These are phyloP conservation scores for Mortierella sp. DNA, from an alignment of 371 early-diverging fungal genomes.

Conservation along the genomic window DNA sequence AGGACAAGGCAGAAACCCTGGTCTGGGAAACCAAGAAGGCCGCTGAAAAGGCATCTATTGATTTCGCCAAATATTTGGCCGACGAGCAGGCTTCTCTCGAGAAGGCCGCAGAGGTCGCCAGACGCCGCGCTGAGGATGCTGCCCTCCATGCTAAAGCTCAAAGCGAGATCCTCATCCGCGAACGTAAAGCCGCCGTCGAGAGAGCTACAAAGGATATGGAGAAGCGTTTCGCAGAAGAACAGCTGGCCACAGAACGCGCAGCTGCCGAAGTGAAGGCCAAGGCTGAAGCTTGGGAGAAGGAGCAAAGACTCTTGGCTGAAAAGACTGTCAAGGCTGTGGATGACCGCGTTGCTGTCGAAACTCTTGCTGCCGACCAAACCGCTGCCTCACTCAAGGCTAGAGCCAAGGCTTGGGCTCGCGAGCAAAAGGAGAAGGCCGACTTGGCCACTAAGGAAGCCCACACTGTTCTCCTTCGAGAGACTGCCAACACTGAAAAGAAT, in stretches of 20 bases:
- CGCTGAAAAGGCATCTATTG: conserved; percentile 28
- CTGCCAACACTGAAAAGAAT: conserved; percentile 29
- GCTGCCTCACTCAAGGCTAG: conserved; percentile 29
- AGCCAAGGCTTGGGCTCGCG: conserved; percentile 40
- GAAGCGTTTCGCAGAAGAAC: conserved; percentile 30
- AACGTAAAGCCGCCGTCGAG: conserved; percentile 43
- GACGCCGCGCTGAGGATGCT: conserved; percentile 39
- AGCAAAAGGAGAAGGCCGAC: conserved; percentile 33
- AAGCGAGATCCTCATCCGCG: conserved; percentile 31
- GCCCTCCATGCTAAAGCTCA: conserved; percentile 37
- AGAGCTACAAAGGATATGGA: conserved; percentile 43
- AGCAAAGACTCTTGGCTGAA: conserved; percentile 34
- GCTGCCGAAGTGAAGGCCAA: conserved; percentile 35
- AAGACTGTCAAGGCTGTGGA: conserved; percentile 29
- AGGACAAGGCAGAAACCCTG: conserved; percentile 37
- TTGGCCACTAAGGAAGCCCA: conserved; percentile 23
- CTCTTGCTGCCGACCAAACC: conserved; percentile 18
- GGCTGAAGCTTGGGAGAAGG: conserved; percentile 35
- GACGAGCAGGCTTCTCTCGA: conserved; percentile 28
- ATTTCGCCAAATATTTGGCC: conserved; percentile 38
- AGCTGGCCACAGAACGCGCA: conserved; percentile 27
- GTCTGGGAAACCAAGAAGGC: conserved; percentile 50
- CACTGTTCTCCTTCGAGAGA: conserved; percentile 20
- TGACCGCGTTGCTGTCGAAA: conserved; percentile 27
- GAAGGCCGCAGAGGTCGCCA: conserved; percentile 19